These are phyloP conservation scores for Termitomyces sp. DNA, from an alignment of 768 basidiomycete species.

Conservation along the genomic window DNA sequence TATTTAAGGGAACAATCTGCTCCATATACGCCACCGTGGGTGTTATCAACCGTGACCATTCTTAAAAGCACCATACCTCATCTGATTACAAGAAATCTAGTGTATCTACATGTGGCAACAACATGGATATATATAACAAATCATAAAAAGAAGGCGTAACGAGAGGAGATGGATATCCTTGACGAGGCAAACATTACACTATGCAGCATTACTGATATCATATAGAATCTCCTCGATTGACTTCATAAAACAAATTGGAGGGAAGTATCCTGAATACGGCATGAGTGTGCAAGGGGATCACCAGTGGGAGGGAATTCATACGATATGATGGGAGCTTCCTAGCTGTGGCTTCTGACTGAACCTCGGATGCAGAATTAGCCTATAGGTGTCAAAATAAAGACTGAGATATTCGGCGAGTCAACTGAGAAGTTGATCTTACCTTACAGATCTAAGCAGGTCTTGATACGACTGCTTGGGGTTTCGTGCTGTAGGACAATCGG, in stretches of 20 bases:
- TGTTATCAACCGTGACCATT: too few relatives aligned
- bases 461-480: constrained; percentile 62
- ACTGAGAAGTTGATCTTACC: constrained; percentile 28
- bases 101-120: neutral
- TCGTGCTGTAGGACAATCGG: constrained; percentile 20
- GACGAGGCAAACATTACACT: neutral
- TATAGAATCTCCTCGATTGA: neutral
- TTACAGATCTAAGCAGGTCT: constrained; percentile 50
- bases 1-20: too few relatives aligned
- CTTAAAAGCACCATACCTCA: neutral
- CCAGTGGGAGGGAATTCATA: constrained; percentile 16
- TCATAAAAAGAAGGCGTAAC: neutral
- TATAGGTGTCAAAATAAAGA: constrained; percentile 13
- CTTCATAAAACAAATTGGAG: constrained; percentile 23
- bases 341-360: constrained; percentile 72
- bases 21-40: too few relatives aligned
- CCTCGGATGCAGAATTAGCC: constrained; percentile 48
- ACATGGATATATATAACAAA: neutral
- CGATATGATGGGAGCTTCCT: constrained; percentile 68
- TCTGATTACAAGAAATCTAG: neutral
- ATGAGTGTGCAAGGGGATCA: neutral
- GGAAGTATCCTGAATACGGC: constrained; percentile 25
- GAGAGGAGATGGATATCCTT: neutral
- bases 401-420: neutral
- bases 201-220: neutral